Base-by-base conservation (phyloP, 805 yeast species). In the Cyberlindnera nakhonratchasimensis region DNA sequence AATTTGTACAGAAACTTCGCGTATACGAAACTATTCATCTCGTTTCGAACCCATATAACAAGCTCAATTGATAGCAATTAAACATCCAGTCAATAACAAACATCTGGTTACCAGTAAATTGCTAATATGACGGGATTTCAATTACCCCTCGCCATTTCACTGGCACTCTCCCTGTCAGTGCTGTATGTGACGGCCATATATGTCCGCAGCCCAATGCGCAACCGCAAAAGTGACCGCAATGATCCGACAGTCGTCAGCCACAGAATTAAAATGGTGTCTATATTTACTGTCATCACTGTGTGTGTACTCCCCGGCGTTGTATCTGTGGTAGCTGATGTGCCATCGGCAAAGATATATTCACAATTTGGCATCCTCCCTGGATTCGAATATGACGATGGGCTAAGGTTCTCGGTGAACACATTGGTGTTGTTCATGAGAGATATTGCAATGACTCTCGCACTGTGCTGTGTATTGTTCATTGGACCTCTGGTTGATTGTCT, bases 121-220 rank as follows among this genome's bases (percentile, higher is more conserved):
- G n/a, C n/a, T n/a, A 26, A 29, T 9, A 20, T 6, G 20, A 17
- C 16, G 32, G n/a, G 32, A 6, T 6, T 29, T 16, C 8, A 12
- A 5, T 17, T 37, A 4, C 2, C 33, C 3, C 37, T 39, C 1
- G 59, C 64, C 3, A 36, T 55, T 9, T n/a, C 43, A 0, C 51
- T 66, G 6, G 58, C 73, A 0, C 24, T 64, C 0, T 32, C 57
- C 0, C 55, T 75, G 3, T 71, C 83, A 1, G 41, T 63, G 11
- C 61, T 70, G 3, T 79, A 77, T 54, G 82, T 79, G 13, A 51
- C 59, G 4, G 65, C 62, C 22, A 61, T 78, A 13, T 70, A 70
- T 48, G 39, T 62, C 16, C 28, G 37, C 40, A 54, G 42, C 24
- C 42, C 54, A 20, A 16, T 22, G n/a, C 19, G 13, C 4, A 26